Conservation (phyloP, 2,329 filamentous ascomycete genomes). For the Thielaviopsis populi region DNA sequence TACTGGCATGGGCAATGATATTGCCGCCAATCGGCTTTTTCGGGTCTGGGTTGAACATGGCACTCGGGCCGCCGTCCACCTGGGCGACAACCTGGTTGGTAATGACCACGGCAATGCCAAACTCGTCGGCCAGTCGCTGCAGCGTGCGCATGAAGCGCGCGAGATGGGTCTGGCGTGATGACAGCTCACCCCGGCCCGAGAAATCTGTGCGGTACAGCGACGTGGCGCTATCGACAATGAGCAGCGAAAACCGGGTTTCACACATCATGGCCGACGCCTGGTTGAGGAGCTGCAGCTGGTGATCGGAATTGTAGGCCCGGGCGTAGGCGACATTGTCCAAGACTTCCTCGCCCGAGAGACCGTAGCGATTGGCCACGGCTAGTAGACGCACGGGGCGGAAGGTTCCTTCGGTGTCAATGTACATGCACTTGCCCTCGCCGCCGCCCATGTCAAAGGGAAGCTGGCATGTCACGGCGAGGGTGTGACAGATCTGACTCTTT, state of each 20-base stretch:
- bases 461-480: slow-evolving; percentile 94
- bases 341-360: slow-evolving; percentile 89
- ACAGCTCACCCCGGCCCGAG: slow-evolving; percentile 87
- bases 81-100: slow-evolving; percentile 98
- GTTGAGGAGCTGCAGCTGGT: slow-evolving; percentile 86
- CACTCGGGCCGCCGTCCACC: slow-evolving; percentile 85
- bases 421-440: slow-evolving; percentile 93
- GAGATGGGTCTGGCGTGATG: slow-evolving; percentile 77
- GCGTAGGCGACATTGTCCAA: slow-evolving; percentile 98
- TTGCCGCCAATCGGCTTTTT: slow-evolving; percentile 99
- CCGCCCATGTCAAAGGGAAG: slow-evolving; percentile 97
- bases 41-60: slow-evolving; percentile 98
- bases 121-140: slow-evolving; percentile 64
- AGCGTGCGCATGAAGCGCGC: slow-evolving; percentile 80
- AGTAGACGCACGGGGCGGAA: slow-evolving; percentile 85
- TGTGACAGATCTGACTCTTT: slow-evolving; percentile 98
- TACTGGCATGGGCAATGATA: slow-evolving; percentile 95
- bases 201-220: slow-evolving; percentile 94
- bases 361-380: slow-evolving; percentile 85
- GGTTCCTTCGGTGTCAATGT: slow-evolving; percentile 96
- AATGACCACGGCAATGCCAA: slow-evolving; percentile 95
- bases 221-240: slow-evolving; percentile 92
- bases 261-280: slow-evolving; percentile 99
- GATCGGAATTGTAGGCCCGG: slow-evolving; percentile 94
- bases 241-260: slow-evolving; percentile 88